These are phyloP conservation scores for Aspergillus oerlinghausenensis DNA, from an alignment of 2,329 filamentous ascomycete species.

Conservation along the genomic window DNA sequence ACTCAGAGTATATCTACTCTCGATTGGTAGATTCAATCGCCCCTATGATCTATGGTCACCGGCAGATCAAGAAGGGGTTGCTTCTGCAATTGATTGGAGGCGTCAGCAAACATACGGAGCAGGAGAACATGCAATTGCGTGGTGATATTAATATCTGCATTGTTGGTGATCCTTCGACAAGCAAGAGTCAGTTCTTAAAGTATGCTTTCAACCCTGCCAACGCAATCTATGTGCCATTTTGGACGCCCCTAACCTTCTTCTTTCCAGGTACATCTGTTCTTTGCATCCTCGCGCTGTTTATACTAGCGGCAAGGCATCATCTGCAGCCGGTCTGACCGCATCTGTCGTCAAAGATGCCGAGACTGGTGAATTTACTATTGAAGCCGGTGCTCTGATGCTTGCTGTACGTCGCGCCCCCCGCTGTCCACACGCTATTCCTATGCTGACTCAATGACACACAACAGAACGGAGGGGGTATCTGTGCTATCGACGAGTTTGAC, in stretches of 20 bases:
- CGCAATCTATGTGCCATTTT: neutral
- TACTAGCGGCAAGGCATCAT: constrained; percentile 95
- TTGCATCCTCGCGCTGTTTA: constrained; percentile 96
- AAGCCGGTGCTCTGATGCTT: constrained; percentile 95
- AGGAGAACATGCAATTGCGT: constrained; percentile 88
- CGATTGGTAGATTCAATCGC: constrained; percentile 89
- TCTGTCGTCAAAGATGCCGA: constrained; percentile 98
- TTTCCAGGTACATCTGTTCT: constrained; percentile 73
- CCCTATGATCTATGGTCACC: constrained; percentile 95
- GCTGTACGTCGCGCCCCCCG: constrained; percentile 49
- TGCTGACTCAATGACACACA: constrained; percentile 5
- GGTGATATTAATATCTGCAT: constrained; percentile 99
- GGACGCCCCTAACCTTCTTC: neutral
- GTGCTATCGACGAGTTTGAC: constrained; percentile 98
- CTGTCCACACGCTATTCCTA: neutral
- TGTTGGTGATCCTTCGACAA: constrained; percentile 93
- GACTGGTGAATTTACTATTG: constrained; percentile 97
- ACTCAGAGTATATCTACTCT: constrained; percentile 91
- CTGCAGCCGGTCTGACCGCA: constrained; percentile 92
- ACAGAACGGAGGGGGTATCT: constrained; percentile 77
- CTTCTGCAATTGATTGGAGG: constrained; percentile 94
- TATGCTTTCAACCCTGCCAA: constrained; percentile 24
- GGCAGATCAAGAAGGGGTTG: constrained; percentile 95
- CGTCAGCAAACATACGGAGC: constrained; percentile 79
- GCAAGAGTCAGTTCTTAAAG: constrained; percentile 96